Evolutionary conservation across 1,284 basidiomycete species (phyloP).

Genomic region (Phellopilus nigrolimitatus): DNA sequence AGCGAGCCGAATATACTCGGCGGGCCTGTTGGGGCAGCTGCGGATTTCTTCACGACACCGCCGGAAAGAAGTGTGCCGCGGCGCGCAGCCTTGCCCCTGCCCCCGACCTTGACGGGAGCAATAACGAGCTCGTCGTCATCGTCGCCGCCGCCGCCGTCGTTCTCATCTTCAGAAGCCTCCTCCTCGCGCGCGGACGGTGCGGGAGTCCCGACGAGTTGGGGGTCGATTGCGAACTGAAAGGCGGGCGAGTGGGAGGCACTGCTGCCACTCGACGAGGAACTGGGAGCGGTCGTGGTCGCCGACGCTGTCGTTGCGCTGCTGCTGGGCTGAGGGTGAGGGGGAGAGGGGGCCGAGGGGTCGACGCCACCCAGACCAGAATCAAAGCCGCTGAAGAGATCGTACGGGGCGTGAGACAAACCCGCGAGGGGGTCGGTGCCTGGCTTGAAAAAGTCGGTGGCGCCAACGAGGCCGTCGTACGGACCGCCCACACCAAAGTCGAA

Average conservation of each 20-base stretch:
- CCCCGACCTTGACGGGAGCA: slow-evolving; percentile 49
- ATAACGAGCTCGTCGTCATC: slow-evolving; percentile 28
- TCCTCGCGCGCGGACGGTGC: slow-evolving; percentile 28
- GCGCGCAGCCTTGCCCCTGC: slow-evolving; percentile 57
- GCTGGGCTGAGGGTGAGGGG: too few species aligned
- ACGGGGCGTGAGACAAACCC: slow-evolving; percentile 31
- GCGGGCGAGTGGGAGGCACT: too few species aligned
- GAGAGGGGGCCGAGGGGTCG: too few species aligned
- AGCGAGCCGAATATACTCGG: slow-evolving; percentile 35
- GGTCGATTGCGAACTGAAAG: slow-evolving; percentile 43
- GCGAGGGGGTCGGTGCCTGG: slow-evolving; percentile 28
- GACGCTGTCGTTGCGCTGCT: too few species aligned
- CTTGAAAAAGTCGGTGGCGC: slow-evolving; percentile 36
- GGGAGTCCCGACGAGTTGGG: slow-evolving; percentile 46
- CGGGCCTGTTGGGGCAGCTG: slow-evolving; percentile 25
- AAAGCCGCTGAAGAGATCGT: slow-evolving; percentile 35
- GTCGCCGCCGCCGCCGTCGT: slow-evolving; percentile 24
- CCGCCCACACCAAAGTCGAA: slow-evolving; percentile 41
- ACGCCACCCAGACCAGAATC: slow-evolving; percentile 1
- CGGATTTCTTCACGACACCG: slow-evolving; percentile 59
- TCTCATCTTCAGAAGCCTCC: slow-evolving; percentile 23
- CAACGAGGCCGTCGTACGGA: slow-evolving; percentile 31
- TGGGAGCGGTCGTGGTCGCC: too few species aligned
- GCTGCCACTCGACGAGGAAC: too few species aligned
- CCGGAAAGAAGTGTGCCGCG: slow-evolving; percentile 70